phyloP scores from a whole-genome alignment of 768 basidiomycete genomes.

The Mycena filopes region DNA sequence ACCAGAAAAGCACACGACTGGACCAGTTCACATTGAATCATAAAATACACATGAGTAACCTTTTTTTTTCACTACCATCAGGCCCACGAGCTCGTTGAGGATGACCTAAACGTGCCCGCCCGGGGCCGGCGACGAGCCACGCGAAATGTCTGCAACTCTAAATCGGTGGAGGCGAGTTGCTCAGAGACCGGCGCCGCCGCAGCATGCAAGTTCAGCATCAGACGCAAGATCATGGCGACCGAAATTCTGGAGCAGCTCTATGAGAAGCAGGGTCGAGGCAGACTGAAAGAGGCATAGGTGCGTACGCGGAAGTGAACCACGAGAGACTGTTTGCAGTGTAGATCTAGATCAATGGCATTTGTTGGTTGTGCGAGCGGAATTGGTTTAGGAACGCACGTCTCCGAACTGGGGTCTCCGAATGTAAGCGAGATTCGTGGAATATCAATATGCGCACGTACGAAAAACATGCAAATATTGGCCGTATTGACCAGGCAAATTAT shows the following conservation, averaged over 20 bases:
- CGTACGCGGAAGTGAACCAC: slow-evolving; percentile 13
- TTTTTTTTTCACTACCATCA: too few species aligned
- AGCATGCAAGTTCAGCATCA: slow-evolving; percentile 11
- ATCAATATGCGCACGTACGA: too few species aligned
- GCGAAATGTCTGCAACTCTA: too few species aligned
- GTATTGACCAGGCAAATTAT: slow-evolving; percentile 2
- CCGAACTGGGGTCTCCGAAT: slow-evolving; percentile 4
- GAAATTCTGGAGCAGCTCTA: neutral
- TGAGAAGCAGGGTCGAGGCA: neutral
- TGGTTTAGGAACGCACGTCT: neutral
- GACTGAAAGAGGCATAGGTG: neutral
- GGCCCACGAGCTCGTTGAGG: too few species aligned
- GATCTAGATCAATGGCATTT: neutral
- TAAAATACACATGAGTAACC: too few species aligned
- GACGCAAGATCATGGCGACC: slow-evolving; percentile 1
- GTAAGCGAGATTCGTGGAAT: neutral
- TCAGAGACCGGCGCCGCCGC: neutral
- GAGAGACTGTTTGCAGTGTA: slow-evolving; percentile 9
- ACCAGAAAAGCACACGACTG: too few species aligned
- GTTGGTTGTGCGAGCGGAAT: too few species aligned
- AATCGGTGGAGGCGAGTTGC: too few species aligned
- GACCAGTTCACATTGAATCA: too few species aligned
- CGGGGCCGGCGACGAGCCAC: too few species aligned
- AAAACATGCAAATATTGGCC: slow-evolving; percentile 10
- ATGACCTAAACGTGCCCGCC: too few species aligned